These are phyloP conservation scores for Aspergillus asperescens DNA, from an alignment of 495 filamentous ascomycete species.

Conservation along the genomic window DNA sequence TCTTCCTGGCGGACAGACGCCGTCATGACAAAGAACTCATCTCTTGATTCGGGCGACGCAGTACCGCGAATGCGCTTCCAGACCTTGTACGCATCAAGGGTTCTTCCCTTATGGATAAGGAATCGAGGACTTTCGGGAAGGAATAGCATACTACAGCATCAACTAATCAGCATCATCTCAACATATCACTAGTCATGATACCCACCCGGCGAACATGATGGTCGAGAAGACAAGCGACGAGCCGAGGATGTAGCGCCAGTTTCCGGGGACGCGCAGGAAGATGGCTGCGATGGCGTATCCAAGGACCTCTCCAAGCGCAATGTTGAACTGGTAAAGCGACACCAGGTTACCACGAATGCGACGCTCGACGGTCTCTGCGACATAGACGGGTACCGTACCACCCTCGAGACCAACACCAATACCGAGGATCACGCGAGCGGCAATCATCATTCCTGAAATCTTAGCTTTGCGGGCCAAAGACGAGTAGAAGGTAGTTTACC, in stretches of 20 bases:
- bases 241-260: slow-evolving; percentile 63
- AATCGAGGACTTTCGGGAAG: slow-evolving; percentile 54
- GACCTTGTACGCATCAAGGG: slow-evolving; percentile 49
- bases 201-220: slow-evolving; percentile 26
- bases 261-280: slow-evolving; percentile 52
- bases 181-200: not conserved
- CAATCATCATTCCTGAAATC: slow-evolving; percentile 47
- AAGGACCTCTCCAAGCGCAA: slow-evolving; percentile 57
- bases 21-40: slow-evolving; percentile 55
- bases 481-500: slow-evolving; percentile 14
- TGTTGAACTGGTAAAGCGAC: slow-evolving; percentile 59
- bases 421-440: slow-evolving; percentile 55
- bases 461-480: not conserved
- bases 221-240: slow-evolving; percentile 59
- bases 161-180: slow-evolving; percentile 28
- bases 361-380: slow-evolving; percentile 45
- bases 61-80: slow-evolving; percentile 58
- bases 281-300: slow-evolving; percentile 60
- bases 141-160: slow-evolving; percentile 50
- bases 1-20: slow-evolving; percentile 44
- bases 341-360: slow-evolving; percentile 56
- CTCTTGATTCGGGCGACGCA: slow-evolving; percentile 41
- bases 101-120: slow-evolving; percentile 49
- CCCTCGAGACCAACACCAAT: slow-evolving; percentile 57
- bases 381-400: slow-evolving; percentile 57